phyloP scores from a whole-genome alignment of 2,329 filamentous ascomycete species.

The Clonostachys byssicola region DNA sequence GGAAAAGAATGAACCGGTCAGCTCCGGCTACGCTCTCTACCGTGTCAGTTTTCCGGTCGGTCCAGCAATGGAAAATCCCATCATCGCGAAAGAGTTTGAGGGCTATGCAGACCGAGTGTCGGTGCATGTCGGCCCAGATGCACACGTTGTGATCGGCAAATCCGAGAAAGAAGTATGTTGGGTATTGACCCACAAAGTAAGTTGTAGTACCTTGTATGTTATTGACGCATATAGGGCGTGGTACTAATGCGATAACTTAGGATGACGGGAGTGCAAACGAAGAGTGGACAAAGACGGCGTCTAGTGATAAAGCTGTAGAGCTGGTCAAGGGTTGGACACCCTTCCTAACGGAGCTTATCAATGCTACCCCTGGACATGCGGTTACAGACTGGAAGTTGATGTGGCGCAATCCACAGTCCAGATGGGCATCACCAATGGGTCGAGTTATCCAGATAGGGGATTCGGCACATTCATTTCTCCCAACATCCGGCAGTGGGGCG shows the following conservation, averaged over 20 bases:
- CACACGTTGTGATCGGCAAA: neutral
- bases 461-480: conserved; percentile 10
- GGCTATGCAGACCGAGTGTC: too few species aligned
- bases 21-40: neutral
- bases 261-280: conserved; percentile 52
- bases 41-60: conserved; percentile 25
- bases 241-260: conserved; percentile 53
- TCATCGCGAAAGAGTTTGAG: conserved; percentile 24
- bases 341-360: conserved; percentile 9
- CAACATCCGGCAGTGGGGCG: conserved; percentile 9
- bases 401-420: conserved; percentile 42
- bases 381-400: conserved; percentile 46
- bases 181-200: neutral
- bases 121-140: neutral
- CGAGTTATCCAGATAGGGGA: conserved; percentile 12
- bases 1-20: neutral
- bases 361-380: neutral
- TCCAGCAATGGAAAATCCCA: conserved; percentile 15
- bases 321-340: conserved; percentile 47
- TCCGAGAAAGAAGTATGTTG: conserved; percentile 46
- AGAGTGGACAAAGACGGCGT: conserved; percentile 49
- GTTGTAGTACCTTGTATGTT: neutral
- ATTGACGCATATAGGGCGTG: conserved; percentile 35
- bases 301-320: conserved; percentile 44
- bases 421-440: conserved; percentile 24